Evolutionary conservation across 768 basidiomycete species (phyloP).

Genomic region (Melanogaster broomeanus): DNA sequence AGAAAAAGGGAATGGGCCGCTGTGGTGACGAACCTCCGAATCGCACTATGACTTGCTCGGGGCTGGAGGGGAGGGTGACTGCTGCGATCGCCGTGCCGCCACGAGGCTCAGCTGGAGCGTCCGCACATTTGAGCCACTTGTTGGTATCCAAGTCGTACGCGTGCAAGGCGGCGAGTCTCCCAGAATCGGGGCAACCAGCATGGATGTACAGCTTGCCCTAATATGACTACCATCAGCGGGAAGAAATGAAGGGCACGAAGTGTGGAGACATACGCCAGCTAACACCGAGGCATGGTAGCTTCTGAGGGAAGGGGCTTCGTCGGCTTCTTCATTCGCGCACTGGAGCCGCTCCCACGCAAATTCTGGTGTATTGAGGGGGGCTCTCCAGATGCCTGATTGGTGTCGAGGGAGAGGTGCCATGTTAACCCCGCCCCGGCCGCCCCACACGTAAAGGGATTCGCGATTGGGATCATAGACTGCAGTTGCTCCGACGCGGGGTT

Average conservation of each 20-base stretch:
- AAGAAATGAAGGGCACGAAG: background rate
- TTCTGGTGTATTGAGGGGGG: background rate
- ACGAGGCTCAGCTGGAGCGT: conserved; percentile 39
- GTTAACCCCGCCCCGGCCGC: conserved; percentile 43
- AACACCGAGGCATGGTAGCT: conserved; percentile 39
- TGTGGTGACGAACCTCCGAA: conserved; percentile 33
- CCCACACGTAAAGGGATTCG: conserved; percentile 41
- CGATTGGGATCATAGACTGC: conserved; percentile 18
- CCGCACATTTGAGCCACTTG: conserved; percentile 34
- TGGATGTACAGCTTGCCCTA: conserved; percentile 40
- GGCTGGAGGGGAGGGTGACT: conserved; percentile 13
- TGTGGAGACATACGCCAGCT: conserved; percentile 23
- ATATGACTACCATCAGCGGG: background rate
- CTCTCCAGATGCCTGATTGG: conserved; percentile 34
- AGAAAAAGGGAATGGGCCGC: background rate
- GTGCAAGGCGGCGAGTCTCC: conserved; percentile 38
- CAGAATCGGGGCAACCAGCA: conserved; percentile 40
- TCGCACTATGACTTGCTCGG: conserved; percentile 33
- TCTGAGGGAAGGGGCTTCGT: conserved; percentile 31
- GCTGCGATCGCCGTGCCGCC: conserved; percentile 43
- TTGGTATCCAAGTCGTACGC: conserved; percentile 30
- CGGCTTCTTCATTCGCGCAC: conserved; percentile 25
- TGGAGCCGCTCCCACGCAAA: conserved; percentile 33
- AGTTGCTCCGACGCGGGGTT: conserved; percentile 25
- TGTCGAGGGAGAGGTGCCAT: conserved; percentile 36